Evolutionary conservation across 495 filamentous ascomycete genomes (phyloP).

Genomic region (Lophiotrema nucula): DNA sequence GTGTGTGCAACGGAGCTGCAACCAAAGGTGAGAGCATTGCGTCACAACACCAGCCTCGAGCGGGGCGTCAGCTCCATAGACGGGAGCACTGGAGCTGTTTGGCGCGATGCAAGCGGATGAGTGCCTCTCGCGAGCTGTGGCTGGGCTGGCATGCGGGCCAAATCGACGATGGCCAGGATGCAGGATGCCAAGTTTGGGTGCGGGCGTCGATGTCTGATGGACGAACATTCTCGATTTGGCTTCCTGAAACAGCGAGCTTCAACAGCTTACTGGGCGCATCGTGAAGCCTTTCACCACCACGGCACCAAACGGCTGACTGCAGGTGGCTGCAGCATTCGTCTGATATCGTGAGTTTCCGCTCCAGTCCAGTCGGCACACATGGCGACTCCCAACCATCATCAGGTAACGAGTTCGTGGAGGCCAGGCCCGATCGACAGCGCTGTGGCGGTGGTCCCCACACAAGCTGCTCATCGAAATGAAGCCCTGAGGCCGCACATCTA

Average conservation of each 20-base stretch:
- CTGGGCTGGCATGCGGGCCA: slow-evolving; percentile 18
- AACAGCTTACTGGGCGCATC: too few relatives aligned
- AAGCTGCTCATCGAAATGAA: neutral
- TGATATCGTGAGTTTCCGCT: too few relatives aligned
- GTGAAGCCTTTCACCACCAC: too few relatives aligned
- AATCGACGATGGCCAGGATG: slow-evolving; percentile 25
- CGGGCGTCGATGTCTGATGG: neutral
- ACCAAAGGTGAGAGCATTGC: slow-evolving; percentile 19
- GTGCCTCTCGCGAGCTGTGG: slow-evolving; percentile 20
- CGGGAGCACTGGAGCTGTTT: slow-evolving; percentile 8
- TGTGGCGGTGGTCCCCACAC: slow-evolving; percentile 12
- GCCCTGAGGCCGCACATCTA: neutral
- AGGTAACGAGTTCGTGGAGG: neutral
- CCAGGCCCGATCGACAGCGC: slow-evolving; percentile 19
- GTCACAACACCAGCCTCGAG: slow-evolving; percentile 31
- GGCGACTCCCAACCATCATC: too few relatives aligned
- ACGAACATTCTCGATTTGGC: neutral
- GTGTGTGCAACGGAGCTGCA: slow-evolving; percentile 12
- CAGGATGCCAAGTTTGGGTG: neutral
- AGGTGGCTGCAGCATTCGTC: too few relatives aligned
- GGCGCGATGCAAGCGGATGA: slow-evolving; percentile 10
- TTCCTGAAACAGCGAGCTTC: neutral
- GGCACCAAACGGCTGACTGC: too few relatives aligned
- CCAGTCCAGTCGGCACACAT: too few relatives aligned
- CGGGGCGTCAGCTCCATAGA: slow-evolving; percentile 25